These are phyloP conservation scores for Pterocarpus santalinus DNA, from an alignment of 306 rosid species.

Conservation along the genomic window DNA sequence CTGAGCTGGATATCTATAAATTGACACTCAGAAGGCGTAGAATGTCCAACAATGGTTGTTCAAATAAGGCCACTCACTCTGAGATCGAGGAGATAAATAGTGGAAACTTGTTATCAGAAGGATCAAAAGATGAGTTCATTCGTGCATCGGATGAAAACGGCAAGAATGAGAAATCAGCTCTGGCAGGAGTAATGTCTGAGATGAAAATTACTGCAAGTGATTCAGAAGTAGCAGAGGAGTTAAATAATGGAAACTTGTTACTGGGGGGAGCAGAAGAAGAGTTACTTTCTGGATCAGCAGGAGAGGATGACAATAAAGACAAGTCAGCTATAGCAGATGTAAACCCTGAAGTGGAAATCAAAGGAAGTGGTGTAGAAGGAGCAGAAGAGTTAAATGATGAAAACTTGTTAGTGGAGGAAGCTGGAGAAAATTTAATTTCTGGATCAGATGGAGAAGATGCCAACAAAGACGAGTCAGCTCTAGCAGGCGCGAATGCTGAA, in stretches of 20 bases:
- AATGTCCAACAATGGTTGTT: slow-evolving; percentile 49
- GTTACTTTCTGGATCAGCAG: background rate
- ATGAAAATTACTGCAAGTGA: slow-evolving; percentile 40
- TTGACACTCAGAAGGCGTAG: slow-evolving; percentile 55
- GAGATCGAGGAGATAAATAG: slow-evolving; percentile 57
- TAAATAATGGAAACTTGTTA: slow-evolving; percentile 1
- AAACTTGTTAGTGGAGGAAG: background rate
- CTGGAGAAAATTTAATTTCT: background rate
- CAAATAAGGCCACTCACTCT: slow-evolving; percentile 50
- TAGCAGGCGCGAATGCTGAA: slow-evolving; percentile 37
- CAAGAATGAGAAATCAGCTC: slow-evolving; percentile 42
- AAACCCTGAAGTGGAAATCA: slow-evolving; percentile 44
- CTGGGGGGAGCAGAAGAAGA: background rate
- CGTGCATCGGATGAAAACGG: slow-evolving; percentile 41
- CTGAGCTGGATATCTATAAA: slow-evolving; percentile 47
- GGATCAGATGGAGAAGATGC: slow-evolving; percentile 29
- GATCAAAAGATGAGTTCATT: slow-evolving; percentile 37
- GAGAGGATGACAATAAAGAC: slow-evolving; percentile 23
- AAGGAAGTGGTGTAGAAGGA: slow-evolving; percentile 17
- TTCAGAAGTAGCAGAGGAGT: slow-evolving; percentile 1
- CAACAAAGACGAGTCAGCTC: slow-evolving; percentile 29
- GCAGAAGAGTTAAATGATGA: slow-evolving; percentile 24
- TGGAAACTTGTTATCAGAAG: slow-evolving; percentile 41
- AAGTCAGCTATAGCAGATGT: slow-evolving; percentile 25
- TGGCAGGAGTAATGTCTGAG: slow-evolving; percentile 45